Evolutionary conservation across 176 grass and related monocot species (phyloP).

Genomic region (Ananas comosus): DNA sequence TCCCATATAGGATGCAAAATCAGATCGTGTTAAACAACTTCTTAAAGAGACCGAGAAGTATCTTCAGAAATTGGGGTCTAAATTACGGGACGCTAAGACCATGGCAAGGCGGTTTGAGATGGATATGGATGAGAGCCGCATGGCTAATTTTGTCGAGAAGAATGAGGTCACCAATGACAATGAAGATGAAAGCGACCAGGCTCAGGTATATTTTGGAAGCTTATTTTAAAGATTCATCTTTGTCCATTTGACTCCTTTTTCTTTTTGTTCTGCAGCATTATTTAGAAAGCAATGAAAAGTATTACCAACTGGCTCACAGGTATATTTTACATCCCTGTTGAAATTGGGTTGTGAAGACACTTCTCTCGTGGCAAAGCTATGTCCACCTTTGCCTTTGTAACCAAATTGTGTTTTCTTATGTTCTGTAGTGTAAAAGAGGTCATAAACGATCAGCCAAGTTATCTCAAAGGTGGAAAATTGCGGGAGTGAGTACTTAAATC

Average conservation of each 20-base stretch:
- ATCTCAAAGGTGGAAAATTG: constrained; percentile 84
- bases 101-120: constrained; percentile 33
- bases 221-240: constrained; percentile 20
- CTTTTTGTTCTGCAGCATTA: constrained; percentile 71
- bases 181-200: constrained; percentile 94
- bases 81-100: constrained; percentile 57
- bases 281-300: constrained; percentile 98
- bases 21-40: constrained; percentile 93
- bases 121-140: constrained; percentile 31
- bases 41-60: constrained; percentile 98
- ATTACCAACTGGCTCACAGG: constrained; percentile 96
- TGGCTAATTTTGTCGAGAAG: constrained; percentile 47
- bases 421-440: constrained; percentile 88
- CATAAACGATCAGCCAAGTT: constrained; percentile 73
- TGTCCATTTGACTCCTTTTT: constrained; percentile 25
- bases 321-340: constrained; percentile 18
- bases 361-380: too few relatives aligned
- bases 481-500: constrained; percentile 56
- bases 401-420: constrained; percentile 10
- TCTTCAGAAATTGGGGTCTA: constrained; percentile 79
- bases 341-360: neutral
- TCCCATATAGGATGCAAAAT: constrained; percentile 87
- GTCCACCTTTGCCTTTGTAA: too few relatives aligned
- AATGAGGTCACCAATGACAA: constrained; percentile 55
- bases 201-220: constrained; percentile 43